Percentiles rank a stretch among this genome's conserved stretches.
These are phyloP conservation scores for Parasarocladium wereldwijsianum DNA, from an alignment of 2,329 filamentous ascomycete species.

Conservation along the genomic window DNA sequence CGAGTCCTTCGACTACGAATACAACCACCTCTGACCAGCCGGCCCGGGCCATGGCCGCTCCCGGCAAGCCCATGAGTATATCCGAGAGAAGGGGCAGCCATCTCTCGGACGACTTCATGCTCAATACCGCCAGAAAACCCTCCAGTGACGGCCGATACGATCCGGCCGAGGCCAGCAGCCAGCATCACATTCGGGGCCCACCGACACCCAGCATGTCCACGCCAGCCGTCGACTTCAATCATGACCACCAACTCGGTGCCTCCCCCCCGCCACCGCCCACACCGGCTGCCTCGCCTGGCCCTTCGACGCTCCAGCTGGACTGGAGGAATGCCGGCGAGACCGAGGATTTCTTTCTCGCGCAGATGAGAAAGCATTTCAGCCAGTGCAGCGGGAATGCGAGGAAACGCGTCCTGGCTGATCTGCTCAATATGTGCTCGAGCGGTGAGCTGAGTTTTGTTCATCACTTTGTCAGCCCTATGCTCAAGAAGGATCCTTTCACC, in stretches of 20 bases:
- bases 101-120: constrained; percentile 40
- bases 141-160: constrained; percentile 32
- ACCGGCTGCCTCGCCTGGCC: constrained; percentile 49
- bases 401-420: constrained; percentile 68
- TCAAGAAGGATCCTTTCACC: constrained; percentile 94
- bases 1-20: constrained; percentile 1
- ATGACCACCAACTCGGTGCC: constrained; percentile 38
- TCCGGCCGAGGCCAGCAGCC: constrained; percentile 26
- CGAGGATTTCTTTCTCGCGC: constrained; percentile 69
- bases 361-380: constrained; percentile 68
- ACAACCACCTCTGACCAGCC: constrained; percentile 5
- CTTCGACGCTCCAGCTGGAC: constrained; percentile 46
- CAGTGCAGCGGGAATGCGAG: constrained; percentile 62
- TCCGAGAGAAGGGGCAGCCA: constrained; percentile 46
- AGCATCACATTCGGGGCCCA: constrained; percentile 35
- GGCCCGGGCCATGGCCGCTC: constrained; percentile 18
- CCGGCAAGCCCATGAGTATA: constrained; percentile 35
- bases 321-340: constrained; percentile 67
- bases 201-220: constrained; percentile 54
- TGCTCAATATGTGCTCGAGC: constrained; percentile 88
- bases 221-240: constrained; percentile 42
- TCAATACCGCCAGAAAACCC: constrained; percentile 29
- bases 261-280: constrained; percentile 51
- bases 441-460: constrained; percentile 92
- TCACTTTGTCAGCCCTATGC: constrained; percentile 80